Conservation (phyloP, 208 protist genomes). For the Herpetomonas muscarum region DNA sequence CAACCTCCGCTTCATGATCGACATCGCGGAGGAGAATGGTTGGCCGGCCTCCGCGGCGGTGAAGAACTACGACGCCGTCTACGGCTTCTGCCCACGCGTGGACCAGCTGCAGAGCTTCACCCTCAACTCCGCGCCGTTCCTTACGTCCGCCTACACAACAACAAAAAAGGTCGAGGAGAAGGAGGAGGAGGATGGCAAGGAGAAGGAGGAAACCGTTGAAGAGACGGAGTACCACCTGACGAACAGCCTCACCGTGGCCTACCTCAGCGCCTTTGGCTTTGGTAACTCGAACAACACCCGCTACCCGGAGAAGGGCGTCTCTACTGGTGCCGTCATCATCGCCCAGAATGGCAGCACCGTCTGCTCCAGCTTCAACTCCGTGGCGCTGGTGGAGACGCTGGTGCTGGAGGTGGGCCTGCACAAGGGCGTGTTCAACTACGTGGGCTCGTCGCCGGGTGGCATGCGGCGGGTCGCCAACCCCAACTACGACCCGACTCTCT, state of each 20-base stretch:
- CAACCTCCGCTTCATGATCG: conserved; percentile 73
- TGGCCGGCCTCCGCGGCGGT: not conserved
- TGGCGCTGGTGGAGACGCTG: conserved; percentile 59
- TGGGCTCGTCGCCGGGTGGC: conserved; percentile 9
- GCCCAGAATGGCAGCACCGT: conserved; percentile 28
- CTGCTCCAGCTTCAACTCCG: conserved; percentile 26
- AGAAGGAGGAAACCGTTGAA: conserved; percentile 3
- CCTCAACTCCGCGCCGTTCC: conserved; percentile 30
- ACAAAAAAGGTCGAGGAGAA: too few relatives aligned
- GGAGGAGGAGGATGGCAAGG: too few relatives aligned
- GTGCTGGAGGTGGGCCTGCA: conserved; percentile 68
- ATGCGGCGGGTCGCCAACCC: conserved; percentile 20
- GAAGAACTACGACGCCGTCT: conserved; percentile 28
- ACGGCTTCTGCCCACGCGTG: conserved; percentile 72
- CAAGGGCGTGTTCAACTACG: conserved; percentile 79
- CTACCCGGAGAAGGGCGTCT: conserved; percentile 29
- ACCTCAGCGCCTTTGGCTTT: conserved; percentile 81
- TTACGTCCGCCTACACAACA: conserved; percentile 30
- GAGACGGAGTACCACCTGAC: conserved; percentile 14
- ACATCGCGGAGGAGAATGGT: conserved; percentile 45
- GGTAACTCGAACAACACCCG: conserved; percentile 46
- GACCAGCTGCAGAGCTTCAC: conserved; percentile 60
- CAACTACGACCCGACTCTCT: conserved; percentile 19
- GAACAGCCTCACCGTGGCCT: conserved; percentile 18
- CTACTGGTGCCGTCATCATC: conserved; percentile 53